These are phyloP conservation scores for Suzukiozyma palmioleophila DNA, from an alignment of 1,139 yeast species.

Conservation along the genomic window DNA sequence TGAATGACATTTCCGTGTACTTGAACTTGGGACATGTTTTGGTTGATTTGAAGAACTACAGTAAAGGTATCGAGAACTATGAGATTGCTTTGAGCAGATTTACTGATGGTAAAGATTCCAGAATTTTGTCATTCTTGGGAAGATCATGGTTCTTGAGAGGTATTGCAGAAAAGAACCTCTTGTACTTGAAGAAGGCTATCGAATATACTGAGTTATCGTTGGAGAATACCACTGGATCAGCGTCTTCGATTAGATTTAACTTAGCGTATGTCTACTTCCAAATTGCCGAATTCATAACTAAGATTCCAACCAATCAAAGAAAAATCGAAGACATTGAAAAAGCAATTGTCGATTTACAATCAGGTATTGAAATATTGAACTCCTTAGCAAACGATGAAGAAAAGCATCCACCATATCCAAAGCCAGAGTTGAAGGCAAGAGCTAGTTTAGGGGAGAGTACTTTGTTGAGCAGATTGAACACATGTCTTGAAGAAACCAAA, in stretches of 20 bases:
- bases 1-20: conserved; percentile 78
- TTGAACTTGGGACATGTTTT: conserved; percentile 87
- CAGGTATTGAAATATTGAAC: conserved; percentile 59
- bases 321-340: conserved; percentile 56
- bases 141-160: conserved; percentile 91
- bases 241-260: conserved; percentile 58
- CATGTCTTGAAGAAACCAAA: conserved; percentile 68
- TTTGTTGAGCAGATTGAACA: conserved; percentile 64
- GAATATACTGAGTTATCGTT: conserved; percentile 60
- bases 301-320: conserved; percentile 57
- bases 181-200: conserved; percentile 57
- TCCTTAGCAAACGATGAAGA: conserved; percentile 52
- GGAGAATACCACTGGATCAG: conserved; percentile 30
- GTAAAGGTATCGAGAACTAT: conserved; percentile 85
- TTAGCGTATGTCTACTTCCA: conserved; percentile 83
- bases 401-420: conserved; percentile 67
- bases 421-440: conserved; percentile 76
- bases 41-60: conserved; percentile 73
- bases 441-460: conserved; percentile 81
- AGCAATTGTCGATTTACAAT: conserved; percentile 54
- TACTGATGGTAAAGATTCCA: conserved; percentile 60
- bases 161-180: conserved; percentile 57
- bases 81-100: conserved; percentile 72
- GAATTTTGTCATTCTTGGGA: conserved; percentile 69
- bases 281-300: conserved; percentile 76